These are phyloP conservation scores for Vitis hybrid DNA, from an alignment of 177 flowering plant genomes.

Conservation along the genomic window DNA sequence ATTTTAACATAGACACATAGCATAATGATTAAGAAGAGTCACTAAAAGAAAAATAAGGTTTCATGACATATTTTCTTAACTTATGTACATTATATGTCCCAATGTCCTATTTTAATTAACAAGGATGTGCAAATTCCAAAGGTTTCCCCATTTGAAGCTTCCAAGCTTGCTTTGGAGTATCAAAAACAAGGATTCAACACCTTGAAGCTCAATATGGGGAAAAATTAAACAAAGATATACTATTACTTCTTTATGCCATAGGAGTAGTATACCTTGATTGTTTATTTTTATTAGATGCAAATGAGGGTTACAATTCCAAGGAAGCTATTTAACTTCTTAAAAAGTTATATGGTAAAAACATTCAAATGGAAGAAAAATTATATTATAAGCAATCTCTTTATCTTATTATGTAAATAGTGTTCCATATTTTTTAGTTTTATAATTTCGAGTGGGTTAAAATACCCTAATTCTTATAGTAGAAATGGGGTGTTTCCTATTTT, in stretches of 20 bases:
- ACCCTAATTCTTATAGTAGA: conserved; percentile 1
- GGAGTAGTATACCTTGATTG: conserved; percentile 21
- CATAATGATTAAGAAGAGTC: too few relatives aligned
- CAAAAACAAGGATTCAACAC: conserved; percentile 47
- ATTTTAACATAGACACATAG: too few relatives aligned
- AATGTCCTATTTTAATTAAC: too few relatives aligned
- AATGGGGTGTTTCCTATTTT: conserved; percentile 2
- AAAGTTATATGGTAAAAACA: conserved; percentile 8
- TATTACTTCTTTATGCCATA: conserved; percentile 51
- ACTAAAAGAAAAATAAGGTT: too few relatives aligned
- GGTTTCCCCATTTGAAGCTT: conserved; percentile 50
- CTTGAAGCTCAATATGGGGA: conserved; percentile 63
- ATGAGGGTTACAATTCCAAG: conserved; percentile 10
- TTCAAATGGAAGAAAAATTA: too few relatives aligned
- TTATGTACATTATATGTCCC: too few relatives aligned
- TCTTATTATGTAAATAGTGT: too few relatives aligned
- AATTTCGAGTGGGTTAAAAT: too few relatives aligned
- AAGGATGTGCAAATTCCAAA: conserved; percentile 47
- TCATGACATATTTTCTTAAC: too few relatives aligned
- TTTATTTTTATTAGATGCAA: conserved; percentile 20
- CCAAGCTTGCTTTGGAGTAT: conserved; percentile 48
- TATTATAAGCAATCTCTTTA: too few relatives aligned
- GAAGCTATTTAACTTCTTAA: conserved; percentile 18
- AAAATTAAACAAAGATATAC: conserved; percentile 46
- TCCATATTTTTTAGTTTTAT: too few relatives aligned